Evolutionary conservation across 345 rosid species (phyloP).

Genomic region (Gossypium arboreum): DNA sequence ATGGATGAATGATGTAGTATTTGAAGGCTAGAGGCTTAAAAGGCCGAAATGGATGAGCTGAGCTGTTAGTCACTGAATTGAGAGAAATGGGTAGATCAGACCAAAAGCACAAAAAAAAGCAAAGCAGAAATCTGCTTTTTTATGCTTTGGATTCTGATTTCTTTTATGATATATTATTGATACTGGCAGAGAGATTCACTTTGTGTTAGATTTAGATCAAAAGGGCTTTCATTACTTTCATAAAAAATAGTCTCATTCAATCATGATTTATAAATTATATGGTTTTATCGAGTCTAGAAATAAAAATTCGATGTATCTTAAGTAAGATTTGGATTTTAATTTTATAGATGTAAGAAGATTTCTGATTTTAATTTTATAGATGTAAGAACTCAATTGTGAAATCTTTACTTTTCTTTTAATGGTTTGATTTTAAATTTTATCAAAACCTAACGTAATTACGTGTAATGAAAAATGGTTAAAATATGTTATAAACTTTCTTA

Average conservation of each 20-base stretch:
- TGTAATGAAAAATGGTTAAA: too few species aligned
- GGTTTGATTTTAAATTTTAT: too few species aligned
- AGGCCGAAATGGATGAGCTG: not conserved
- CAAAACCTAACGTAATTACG: too few species aligned
- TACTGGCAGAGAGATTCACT: constrained; percentile 26
- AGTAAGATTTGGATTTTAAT: too few species aligned
- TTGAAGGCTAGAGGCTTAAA: not conserved
- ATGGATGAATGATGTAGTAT: too few species aligned
- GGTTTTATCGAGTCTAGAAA: too few species aligned
- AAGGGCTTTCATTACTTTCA: constrained; percentile 16
- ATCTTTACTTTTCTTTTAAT: too few species aligned
- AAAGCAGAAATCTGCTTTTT: not conserved
- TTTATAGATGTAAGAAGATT: too few species aligned
- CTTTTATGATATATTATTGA: not conserved
- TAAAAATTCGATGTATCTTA: too few species aligned
- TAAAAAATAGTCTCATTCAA: not conserved
- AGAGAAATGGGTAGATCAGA: not conserved
- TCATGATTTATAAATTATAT: not conserved
- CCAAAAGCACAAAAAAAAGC: not conserved
- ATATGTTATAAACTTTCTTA: too few species aligned
- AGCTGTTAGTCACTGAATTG: not conserved
- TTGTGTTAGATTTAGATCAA: not conserved
- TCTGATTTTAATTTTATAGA: too few species aligned
- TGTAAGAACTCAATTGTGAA: too few species aligned
- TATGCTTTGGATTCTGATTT: not conserved